Base-by-base conservation (phyloP, 2,329 filamentous ascomycete genomes). In the Dothideomycetes sp. region DNA sequence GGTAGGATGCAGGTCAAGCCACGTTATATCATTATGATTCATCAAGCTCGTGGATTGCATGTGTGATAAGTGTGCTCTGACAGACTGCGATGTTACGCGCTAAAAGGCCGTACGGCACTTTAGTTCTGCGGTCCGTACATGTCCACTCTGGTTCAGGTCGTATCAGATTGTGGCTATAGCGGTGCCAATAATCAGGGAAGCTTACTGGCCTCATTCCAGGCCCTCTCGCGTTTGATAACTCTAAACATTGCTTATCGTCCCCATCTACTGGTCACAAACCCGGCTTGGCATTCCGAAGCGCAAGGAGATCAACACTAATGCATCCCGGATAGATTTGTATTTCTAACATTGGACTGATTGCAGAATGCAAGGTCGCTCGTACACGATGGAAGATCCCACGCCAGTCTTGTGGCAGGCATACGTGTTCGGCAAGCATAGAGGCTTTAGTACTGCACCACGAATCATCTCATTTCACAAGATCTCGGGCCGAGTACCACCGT, bases 61-160 rank as follows among this genome's bases (percentile, higher is more conserved):
- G n/a, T 34, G 17, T 34, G 17, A 34, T 34, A 19, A 34, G 4
- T 34, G 11, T 34, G 33, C 17, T 9, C 33, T 34, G 14, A 34
- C 11, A 34, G 33, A 34, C 33, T 34, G 11, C 33, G n/a, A 34
- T 34, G 33, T 34, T 35, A 35, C 33, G 33, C 33, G 18, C 33
- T 35, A 35, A 22, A 12, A 35, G 17, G 33, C 33, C 33, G 33
- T 35, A 35, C 18, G 18, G 33, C 18, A 35, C 14, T 35, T 15
- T 22, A 35, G 17, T 22, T 22, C 2, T 35, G 18, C 33, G 17
- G 10, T 10, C 3, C 18, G 8, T 22, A 22, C 18, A 35, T 35
- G 10, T 35, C 7, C 18, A 35, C 33, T 35, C 3, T 35, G 14
- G 33, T 35, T 22, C 12, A 35, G 17, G 33, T 10, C 5, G 12